These are phyloP conservation scores for Leucosporidium yakuticum DNA, from an alignment of 768 basidiomycete species.

Conservation along the genomic window DNA sequence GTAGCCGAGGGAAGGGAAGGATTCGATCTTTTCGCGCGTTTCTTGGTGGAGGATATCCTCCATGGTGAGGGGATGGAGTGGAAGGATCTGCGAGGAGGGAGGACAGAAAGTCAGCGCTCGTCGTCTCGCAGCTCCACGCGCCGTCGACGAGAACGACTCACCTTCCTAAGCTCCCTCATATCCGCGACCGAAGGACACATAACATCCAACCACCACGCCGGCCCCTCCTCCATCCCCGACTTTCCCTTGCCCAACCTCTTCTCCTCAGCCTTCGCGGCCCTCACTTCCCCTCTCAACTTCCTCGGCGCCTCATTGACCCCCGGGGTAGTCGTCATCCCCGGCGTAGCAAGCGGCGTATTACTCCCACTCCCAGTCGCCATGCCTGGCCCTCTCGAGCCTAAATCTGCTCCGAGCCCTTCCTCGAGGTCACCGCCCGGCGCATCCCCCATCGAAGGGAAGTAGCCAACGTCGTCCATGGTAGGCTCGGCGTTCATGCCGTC, in stretches of 20 bases:
- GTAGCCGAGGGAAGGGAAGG: conserved; percentile 78
- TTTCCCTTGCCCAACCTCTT: conserved; percentile 22
- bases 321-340: not conserved
- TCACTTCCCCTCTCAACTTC: conserved; percentile 25
- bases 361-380: not conserved
- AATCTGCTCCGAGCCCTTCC: not conserved
- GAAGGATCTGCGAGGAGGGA: conserved; percentile 55
- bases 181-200: conserved; percentile 82
- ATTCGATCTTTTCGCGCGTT: conserved; percentile 82
- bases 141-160: conserved; percentile 40
- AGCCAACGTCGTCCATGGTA: conserved; percentile 9
- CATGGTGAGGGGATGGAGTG: conserved; percentile 83
- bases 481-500: not conserved
- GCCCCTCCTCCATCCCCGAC: conserved; percentile 32
- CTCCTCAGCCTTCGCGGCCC: conserved; percentile 26
- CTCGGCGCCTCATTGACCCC: not conserved
- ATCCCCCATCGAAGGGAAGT: conserved; percentile 18
- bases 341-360: not conserved
- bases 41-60: conserved; percentile 91
- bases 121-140: not conserved
- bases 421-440: not conserved
- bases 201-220: conserved; percentile 86
- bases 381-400: not conserved
- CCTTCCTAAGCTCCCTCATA: conserved; percentile 77
- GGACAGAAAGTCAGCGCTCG: not conserved